Evolutionary conservation across 208 protist genomes (phyloP).

Genomic region (Lotmaria passim): DNA sequence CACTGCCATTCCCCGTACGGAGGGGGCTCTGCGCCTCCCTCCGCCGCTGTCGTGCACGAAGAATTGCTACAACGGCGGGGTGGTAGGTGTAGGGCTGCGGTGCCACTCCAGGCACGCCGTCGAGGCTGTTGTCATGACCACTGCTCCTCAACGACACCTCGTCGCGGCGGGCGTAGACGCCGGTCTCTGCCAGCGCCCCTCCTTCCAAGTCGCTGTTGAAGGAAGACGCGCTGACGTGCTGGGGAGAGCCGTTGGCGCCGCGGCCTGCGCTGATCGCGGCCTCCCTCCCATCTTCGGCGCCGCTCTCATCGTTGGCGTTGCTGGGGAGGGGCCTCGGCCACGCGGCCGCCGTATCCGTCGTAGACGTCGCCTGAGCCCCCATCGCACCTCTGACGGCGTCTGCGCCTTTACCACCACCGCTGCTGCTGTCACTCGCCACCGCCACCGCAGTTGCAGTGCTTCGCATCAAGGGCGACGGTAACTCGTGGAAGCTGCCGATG

Average conservation of each 20-base stretch:
- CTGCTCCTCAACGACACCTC: neutral
- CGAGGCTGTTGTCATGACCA: neutral
- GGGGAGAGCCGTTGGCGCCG: neutral
- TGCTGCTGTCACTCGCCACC: neutral
- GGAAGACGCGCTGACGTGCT: neutral
- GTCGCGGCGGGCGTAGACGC: neutral
- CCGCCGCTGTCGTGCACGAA: conserved; percentile 1
- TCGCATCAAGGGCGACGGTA: neutral
- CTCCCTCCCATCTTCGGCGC: neutral
- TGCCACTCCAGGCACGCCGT: neutral
- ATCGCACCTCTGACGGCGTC: too few species aligned
- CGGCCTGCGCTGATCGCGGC: neutral
- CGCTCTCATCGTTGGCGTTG: neutral
- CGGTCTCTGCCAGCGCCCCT: neutral
- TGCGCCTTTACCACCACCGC: too few species aligned
- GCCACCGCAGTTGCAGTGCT: neutral
- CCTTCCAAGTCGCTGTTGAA: neutral
- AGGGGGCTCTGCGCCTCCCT: neutral
- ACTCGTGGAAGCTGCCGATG: neutral
- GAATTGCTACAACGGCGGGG: conserved; percentile 18
- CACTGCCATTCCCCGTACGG: too few species aligned
- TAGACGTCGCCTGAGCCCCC: too few species aligned
- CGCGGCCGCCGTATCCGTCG: too few species aligned
- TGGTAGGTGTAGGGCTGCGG: conserved; percentile 23
- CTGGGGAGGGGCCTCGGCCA: too few species aligned